Conservation (phyloP, 306 rosid species). For the Inga leiocalycina region DNA sequence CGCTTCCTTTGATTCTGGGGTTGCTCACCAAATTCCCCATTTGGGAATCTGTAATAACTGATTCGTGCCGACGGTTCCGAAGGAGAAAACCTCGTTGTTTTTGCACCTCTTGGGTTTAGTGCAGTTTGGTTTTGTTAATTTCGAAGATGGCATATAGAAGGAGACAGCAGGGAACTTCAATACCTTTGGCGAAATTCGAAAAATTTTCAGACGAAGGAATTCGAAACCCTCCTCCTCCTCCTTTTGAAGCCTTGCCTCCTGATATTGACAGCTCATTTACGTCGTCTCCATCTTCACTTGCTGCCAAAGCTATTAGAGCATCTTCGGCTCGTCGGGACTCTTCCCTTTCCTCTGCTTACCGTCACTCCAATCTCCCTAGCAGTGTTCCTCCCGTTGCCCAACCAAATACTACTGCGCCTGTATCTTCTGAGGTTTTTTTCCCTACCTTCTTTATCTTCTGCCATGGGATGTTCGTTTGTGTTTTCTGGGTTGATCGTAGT, state of each 20-base stretch:
- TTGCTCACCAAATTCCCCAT: background rate
- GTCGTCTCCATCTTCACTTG: slow-evolving; percentile 66
- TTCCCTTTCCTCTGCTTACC: slow-evolving; percentile 89
- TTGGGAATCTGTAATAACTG: background rate
- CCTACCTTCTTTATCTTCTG: background rate
- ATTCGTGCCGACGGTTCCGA: background rate
- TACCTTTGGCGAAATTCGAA: slow-evolving; percentile 34
- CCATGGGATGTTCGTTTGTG: background rate
- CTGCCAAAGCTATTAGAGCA: slow-evolving; percentile 92
- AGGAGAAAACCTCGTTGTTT: background rate
- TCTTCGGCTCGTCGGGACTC: slow-evolving; percentile 90
- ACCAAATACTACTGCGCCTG: slow-evolving; percentile 13
- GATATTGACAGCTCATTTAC: slow-evolving; percentile 31
- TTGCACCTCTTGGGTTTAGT: background rate
- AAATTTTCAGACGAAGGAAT: slow-evolving; percentile 9
- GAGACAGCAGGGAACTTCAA: slow-evolving; percentile 53
- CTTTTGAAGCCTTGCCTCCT: background rate
- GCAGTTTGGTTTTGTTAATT: background rate
- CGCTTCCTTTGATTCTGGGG: background rate
- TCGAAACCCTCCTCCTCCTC: slow-evolving; percentile 37
- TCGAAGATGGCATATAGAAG: slow-evolving; percentile 73
- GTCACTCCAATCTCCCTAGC: slow-evolving; percentile 47
- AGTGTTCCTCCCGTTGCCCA: slow-evolving; percentile 34
- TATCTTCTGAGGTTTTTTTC: slow-evolving; percentile 34
- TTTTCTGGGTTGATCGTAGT: background rate